Base-by-base conservation (phyloP, 1,139 yeast species). In the Yamadazyma pseudoaaseri region DNA sequence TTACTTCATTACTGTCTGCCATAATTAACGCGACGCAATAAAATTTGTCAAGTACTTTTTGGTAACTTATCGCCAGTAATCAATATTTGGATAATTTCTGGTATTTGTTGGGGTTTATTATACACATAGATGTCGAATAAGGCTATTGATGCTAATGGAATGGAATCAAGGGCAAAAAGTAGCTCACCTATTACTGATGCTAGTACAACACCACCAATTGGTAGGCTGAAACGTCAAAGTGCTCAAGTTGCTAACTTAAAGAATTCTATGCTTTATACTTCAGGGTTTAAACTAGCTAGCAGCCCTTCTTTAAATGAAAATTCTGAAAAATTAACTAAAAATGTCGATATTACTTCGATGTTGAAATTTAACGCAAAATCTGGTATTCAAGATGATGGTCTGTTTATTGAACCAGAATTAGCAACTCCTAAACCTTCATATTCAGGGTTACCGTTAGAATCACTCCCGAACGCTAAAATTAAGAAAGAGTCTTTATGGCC, bases 371-470 rank as follows among this genome's bases (percentile, higher is more conserved):
- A 25, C 12, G 32, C 30, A 16, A 11, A n/a, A 5, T 6, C 12
- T 9, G 17, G 31, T 5, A 11, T 7, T 9, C 11, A 9, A 15
- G 6, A 20, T 16, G 12, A 18, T 6, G 32, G 31, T 4, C 33
- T 29, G 27, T 70, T 82, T 62, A 54, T 61, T 10, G 92, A 84
- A 51, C 90, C 92, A 0, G 69, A 66, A 7, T 55, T 72, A 22
- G 74, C 80, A 0, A 66, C 62, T 15, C 77, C 81, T 0, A 53
- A 52, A 12, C 75, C 82, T 3, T 62, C 66, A 16, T 74, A 75
- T 30, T 80, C 89, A 0, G 95, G 95, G 1, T 65, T 74, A 26
- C 82, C 90, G 3, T 56, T 85, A 33, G 87, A 78, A 41, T 66
- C 75, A 4, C 63, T 66, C 4, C 95, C 95, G 5, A 73, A 75